phyloP scores from a whole-genome alignment of 345 rosid species.

The Noccaea caerulescens region DNA sequence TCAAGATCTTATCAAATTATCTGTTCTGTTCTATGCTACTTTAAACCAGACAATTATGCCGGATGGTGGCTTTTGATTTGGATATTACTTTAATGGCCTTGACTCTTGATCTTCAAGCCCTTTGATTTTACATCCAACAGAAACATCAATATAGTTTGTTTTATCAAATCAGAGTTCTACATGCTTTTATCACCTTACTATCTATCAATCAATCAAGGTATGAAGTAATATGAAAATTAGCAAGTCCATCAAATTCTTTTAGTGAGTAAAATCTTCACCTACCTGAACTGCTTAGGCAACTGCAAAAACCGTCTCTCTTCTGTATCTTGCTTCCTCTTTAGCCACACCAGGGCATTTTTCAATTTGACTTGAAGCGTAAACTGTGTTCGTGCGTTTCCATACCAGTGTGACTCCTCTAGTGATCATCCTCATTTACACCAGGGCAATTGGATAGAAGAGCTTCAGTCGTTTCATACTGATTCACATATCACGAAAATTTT shows the following conservation, averaged over 20 bases:
- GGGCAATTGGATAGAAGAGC: conserved; percentile 79
- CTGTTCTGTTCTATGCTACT: not conserved
- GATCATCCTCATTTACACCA: conserved; percentile 83
- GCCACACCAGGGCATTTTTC: conserved; percentile 8
- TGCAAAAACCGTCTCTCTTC: conserved; percentile 15
- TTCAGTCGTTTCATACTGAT: conserved; percentile 84
- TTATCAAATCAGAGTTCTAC: conserved; percentile 27
- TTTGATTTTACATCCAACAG: conserved; percentile 16
- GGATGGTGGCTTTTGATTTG: not conserved
- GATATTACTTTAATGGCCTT: conserved; percentile 22
- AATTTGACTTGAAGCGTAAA: conserved; percentile 7
- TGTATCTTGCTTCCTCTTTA: conserved; percentile 25
- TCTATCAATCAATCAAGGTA: conserved; percentile 36
- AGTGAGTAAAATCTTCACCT: conserved; percentile 28
- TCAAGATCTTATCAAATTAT: conserved; percentile 17
- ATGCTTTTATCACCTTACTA: conserved; percentile 29
- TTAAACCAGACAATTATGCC: conserved; percentile 27
- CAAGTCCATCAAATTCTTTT: not conserved
- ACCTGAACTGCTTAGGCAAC: conserved; percentile 8
- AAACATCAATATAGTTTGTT: not conserved
- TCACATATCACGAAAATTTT: not conserved
- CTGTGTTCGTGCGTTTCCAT: conserved; percentile 3
- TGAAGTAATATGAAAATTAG: conserved; percentile 20
- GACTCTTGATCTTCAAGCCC: conserved; percentile 16
- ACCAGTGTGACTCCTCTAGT: conserved; percentile 36